phyloP scores from a whole-genome alignment of 2,329 filamentous ascomycete genomes.

The Periconia sp. region DNA sequence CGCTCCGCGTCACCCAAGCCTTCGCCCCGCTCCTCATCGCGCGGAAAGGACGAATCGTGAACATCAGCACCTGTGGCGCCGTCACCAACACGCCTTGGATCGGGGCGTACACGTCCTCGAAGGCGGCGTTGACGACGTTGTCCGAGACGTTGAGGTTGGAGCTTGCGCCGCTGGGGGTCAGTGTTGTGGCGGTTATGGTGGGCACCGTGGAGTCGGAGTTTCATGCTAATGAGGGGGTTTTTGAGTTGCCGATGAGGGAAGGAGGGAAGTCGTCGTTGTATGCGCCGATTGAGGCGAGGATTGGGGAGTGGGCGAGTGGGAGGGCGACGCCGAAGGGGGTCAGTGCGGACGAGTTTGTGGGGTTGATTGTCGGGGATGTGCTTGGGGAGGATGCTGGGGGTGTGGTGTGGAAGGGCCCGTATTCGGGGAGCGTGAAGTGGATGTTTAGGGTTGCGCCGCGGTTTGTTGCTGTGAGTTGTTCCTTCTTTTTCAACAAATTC shows the following conservation, averaged over 20 bases:
- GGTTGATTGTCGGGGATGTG: not conserved
- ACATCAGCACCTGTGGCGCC: constrained; percentile 27
- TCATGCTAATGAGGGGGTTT: not conserved
- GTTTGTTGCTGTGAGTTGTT: not conserved
- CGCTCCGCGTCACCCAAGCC: constrained; percentile 59
- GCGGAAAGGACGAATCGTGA: constrained; percentile 46
- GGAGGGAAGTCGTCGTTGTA: not conserved
- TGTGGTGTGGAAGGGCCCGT: not conserved
- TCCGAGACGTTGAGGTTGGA: constrained; percentile 62
- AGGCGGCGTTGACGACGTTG: constrained; percentile 61
- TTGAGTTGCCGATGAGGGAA: not conserved
- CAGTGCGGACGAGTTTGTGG: not conserved
- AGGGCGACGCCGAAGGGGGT: not conserved
- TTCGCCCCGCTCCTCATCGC: constrained; percentile 60
- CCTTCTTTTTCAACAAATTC: not conserved
- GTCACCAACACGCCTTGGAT: constrained; percentile 38
- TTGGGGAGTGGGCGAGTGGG: not conserved
- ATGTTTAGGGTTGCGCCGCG: not conserved
- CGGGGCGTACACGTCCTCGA: constrained; percentile 58
- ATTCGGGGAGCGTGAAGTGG: not conserved
- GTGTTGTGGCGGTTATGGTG: constrained; percentile 55
- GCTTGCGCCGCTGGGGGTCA: constrained; percentile 53
- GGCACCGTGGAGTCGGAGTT: constrained; percentile 60
- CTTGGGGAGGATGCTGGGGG: not conserved
- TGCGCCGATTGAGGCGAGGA: not conserved